Conservation (phyloP, 2,329 filamentous ascomycete genomes). For the Hypoxylon sp. region DNA sequence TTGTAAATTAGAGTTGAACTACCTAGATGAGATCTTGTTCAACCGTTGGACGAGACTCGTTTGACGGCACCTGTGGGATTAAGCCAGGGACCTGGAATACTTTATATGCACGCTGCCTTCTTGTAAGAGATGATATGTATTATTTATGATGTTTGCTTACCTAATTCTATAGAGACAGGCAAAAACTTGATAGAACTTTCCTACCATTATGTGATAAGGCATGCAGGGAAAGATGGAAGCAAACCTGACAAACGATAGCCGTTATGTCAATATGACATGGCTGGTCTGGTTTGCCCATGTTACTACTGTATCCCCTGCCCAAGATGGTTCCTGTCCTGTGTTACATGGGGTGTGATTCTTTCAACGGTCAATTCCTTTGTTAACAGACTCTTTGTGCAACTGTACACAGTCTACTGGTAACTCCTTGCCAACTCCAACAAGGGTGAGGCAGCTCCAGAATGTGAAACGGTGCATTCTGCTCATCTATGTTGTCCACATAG, state of each 20-base stretch:
- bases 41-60: conserved; percentile 1
- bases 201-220: neutral
- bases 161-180: neutral
- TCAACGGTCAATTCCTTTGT: neutral
- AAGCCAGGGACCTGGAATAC: neutral
- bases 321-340: too few species aligned
- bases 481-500: neutral
- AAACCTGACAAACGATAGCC: too few species aligned
- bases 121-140: conserved; percentile 3
- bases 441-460: neutral
- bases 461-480: neutral
- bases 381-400: neutral
- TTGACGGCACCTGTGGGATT: conserved; percentile 2
- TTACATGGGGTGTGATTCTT: neutral
- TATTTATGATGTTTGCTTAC: conserved; percentile 20
- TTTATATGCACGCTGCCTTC: neutral
- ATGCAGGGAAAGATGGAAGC: neutral
- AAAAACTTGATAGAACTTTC: neutral
- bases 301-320: too few species aligned
- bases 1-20: neutral
- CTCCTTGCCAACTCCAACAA: neutral
- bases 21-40: conserved; percentile 19
- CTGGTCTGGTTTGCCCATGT: too few species aligned
- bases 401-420: neutral
- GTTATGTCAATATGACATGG: too few species aligned